Percentiles rank a stretch among this genome's conserved stretches.
phyloP scores from a whole-genome alignment of 2,329 filamentous ascomycete genomes.

The Sporothrix variecibatus region DNA sequence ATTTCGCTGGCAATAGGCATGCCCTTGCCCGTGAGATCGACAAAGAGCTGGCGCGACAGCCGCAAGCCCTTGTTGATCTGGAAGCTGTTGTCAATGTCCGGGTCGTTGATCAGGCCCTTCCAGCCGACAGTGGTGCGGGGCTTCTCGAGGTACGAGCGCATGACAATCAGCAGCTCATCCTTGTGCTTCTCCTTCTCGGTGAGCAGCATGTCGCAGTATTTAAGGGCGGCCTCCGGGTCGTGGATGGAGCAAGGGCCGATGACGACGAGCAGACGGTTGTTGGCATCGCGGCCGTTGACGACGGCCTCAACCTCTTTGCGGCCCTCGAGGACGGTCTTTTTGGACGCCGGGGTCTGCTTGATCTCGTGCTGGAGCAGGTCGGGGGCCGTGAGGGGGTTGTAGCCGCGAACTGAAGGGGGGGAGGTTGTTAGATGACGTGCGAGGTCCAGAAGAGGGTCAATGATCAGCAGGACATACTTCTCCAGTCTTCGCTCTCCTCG shows the following conservation, averaged over 20 bases:
- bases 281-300: conserved; percentile 59
- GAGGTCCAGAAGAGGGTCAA: neutral
- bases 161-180: conserved; percentile 88
- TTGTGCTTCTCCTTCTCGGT: conserved; percentile 83
- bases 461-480: conserved; percentile 58
- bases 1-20: conserved; percentile 98
- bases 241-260: conserved; percentile 97
- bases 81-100: conserved; percentile 97
- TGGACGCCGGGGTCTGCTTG: conserved; percentile 57
- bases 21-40: conserved; percentile 85
- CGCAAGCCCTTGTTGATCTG: conserved; percentile 97
- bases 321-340: conserved; percentile 61
- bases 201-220: conserved; percentile 86
- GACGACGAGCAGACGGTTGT: conserved; percentile 67
- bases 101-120: conserved; percentile 99
- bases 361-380: conserved; percentile 96
- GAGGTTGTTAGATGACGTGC: conserved; percentile 38
- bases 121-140: conserved; percentile 96
- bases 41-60: conserved; percentile 84
- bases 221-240: conserved; percentile 84
- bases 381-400: conserved; percentile 90
- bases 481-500: conserved; percentile 74
- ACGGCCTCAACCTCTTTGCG: conserved; percentile 65
- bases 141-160: conserved; percentile 98
- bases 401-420: conserved; percentile 68